These are phyloP conservation scores for Sphaceloma murrayae DNA, from an alignment of 2,329 filamentous ascomycete genomes.

Conservation along the genomic window DNA sequence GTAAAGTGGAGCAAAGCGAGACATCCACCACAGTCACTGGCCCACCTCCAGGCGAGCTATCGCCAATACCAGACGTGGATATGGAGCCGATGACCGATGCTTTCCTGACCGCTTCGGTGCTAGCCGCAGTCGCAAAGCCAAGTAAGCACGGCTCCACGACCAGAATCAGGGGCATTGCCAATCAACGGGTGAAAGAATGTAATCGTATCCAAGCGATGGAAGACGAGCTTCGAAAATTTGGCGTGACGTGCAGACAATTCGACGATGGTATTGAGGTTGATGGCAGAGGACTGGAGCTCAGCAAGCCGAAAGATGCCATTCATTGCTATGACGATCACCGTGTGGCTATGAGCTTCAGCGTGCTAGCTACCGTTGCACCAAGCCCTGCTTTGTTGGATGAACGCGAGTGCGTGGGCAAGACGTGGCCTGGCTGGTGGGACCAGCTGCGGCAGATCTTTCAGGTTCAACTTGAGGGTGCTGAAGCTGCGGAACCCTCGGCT, in stretches of 20 bases:
- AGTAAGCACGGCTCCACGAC: slow-evolving; percentile 55
- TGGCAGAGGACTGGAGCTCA: slow-evolving; percentile 43
- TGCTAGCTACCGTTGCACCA: slow-evolving; percentile 65
- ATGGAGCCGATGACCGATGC: slow-evolving; percentile 99
- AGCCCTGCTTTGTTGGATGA: slow-evolving; percentile 70
- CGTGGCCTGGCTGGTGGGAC: slow-evolving; percentile 99
- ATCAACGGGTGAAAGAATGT: slow-evolving; percentile 96
- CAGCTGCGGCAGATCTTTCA: slow-evolving; percentile 68
- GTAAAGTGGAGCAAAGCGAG: slow-evolving; percentile 72
- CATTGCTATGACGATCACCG: slow-evolving; percentile 97
- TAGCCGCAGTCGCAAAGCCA: slow-evolving; percentile 78
- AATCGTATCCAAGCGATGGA: slow-evolving; percentile 95
- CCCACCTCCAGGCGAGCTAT: slow-evolving; percentile 62
- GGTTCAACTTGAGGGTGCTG: slow-evolving; percentile 65
- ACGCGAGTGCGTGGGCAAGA: slow-evolving; percentile 90
- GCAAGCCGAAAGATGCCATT: slow-evolving; percentile 52
- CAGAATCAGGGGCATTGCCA: slow-evolving; percentile 85
- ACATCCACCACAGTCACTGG: slow-evolving; percentile 88
- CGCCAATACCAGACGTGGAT: slow-evolving; percentile 71
- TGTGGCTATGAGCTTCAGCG: slow-evolving; percentile 96
- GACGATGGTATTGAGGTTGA: slow-evolving; percentile 85
- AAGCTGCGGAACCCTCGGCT: slow-evolving; percentile 35
- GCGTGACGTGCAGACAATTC: slow-evolving; percentile 73
- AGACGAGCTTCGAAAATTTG: slow-evolving; percentile 87
- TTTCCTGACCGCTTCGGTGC: slow-evolving; percentile 86